Evolutionary conservation across 2,329 filamentous ascomycete species (phyloP), one percentile per base, ranked within the genome.

Genomic region (Trichophyton verrucosum): DNA sequence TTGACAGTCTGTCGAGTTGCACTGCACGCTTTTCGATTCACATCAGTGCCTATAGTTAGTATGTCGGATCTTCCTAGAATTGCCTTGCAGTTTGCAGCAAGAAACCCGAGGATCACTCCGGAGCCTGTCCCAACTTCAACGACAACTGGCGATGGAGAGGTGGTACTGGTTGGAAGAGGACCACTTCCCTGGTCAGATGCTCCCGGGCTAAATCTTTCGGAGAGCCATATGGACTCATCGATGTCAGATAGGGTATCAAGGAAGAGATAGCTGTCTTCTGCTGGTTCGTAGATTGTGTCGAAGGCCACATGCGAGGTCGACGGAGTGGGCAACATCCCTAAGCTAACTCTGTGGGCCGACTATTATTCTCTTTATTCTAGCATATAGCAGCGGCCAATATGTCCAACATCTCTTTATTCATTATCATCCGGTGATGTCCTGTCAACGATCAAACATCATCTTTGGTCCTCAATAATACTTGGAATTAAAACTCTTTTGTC

Each of bases 211-310:
- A 96, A 95, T 49, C 82, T 82, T 3, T 74, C 61, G 17, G 78
- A 78, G 20, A 96, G 82, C 73, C 90, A 96, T 24, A 76, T 66
- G 3, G 79, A 82, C 74, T 96, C 90, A 1, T 81, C 72, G 0
- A 78, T 62, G 1, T 86, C 87, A 0, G 91, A 92, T 51, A 99
- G 81, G 0, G 91, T 95, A 76, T 99, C 92, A 33, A 99, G 83
- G 57, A 99, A 82, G 51, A 99, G 83, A 71, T 90, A 99, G 3
- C 91, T 96, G 77, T 99, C 94, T 75, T 99, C 94, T 9, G 92
- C 87, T 40, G 94, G 94, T 71, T 96, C 91, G 76, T 99, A 99
- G 67, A 97, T 86, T 60, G 87, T 85, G 72, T 89, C 83, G 75
- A 91, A 95, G 60, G 87, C 83, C 62, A 97, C 89, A 76, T 99